phyloP scores from a whole-genome alignment of 2,329 filamentous ascomycete genomes.

The Penicillium sp. region DNA sequence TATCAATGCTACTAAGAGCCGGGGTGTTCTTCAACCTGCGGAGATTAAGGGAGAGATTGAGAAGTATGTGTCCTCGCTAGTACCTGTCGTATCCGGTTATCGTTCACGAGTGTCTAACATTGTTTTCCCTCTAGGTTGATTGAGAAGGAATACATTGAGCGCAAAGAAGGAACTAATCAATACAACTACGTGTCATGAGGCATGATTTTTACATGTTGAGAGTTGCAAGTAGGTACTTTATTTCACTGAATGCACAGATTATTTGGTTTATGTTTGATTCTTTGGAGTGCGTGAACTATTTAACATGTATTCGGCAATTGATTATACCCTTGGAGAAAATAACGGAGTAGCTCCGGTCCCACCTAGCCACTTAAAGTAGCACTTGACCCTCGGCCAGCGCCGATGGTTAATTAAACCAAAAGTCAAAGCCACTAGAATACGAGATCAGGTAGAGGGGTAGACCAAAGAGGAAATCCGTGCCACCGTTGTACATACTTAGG shows the following conservation, averaged over 20 bases:
- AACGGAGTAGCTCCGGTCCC: constrained; percentile 4
- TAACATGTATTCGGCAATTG: neutral
- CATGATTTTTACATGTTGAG: neutral
- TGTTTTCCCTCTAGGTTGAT: constrained; percentile 62
- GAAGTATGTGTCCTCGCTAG: constrained; percentile 59
- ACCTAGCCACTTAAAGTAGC: neutral
- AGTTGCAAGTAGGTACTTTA: constrained; percentile 1
- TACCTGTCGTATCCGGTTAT: neutral
- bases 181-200: constrained; percentile 71
- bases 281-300: neutral
- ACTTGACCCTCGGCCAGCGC: constrained; percentile 1
- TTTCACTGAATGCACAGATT: neutral
- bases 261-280: neutral
- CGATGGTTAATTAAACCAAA: neutral
- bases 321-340: neutral
- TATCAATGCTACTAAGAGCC: constrained; percentile 81
- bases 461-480: neutral
- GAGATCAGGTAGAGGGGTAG: neutral
- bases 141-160: constrained; percentile 90
- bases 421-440: neutral
- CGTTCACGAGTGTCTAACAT: neutral
- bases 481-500: neutral
- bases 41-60: constrained; percentile 98
- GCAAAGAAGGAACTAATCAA: constrained; percentile 61
- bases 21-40: constrained; percentile 78